phyloP scores from a whole-genome alignment of 306 rosid species.

The Begonia loranthoides region DNA sequence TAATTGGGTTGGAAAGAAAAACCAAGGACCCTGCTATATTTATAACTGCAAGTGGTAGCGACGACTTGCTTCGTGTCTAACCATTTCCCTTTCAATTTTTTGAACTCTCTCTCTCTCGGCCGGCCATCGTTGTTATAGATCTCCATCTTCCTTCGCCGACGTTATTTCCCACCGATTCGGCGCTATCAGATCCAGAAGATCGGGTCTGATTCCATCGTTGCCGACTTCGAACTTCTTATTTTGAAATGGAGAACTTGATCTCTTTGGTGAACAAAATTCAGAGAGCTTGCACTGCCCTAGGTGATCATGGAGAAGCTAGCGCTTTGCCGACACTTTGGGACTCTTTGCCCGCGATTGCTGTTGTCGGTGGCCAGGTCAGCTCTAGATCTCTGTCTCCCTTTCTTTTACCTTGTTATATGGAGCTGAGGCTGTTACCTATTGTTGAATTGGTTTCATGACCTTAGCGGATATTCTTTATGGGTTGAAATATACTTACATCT shows the following conservation, averaged over 20 bases:
- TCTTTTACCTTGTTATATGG: not conserved
- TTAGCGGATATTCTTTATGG: not conserved
- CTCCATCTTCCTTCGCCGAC: conserved; percentile 5
- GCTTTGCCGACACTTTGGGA: conserved; percentile 95
- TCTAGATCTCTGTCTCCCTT: conserved; percentile 14
- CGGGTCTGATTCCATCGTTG: conserved; percentile 13
- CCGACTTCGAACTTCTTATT: conserved; percentile 6
- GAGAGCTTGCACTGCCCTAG: conserved; percentile 91
- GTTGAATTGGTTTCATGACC: conserved; percentile 1
- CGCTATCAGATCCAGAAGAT: conserved; percentile 28
- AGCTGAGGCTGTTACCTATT: not conserved
- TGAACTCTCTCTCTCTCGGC: conserved; percentile 12
- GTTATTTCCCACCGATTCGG: conserved; percentile 1
- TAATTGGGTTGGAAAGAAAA: no score
- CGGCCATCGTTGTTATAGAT: conserved; percentile 10
- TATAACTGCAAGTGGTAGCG: not conserved
- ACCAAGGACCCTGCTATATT: no score
- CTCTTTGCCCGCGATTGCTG: conserved; percentile 86
- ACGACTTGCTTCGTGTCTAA: not conserved
- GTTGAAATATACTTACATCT: conserved; percentile 3
- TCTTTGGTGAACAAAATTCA: conserved; percentile 85
- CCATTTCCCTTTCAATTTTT: not conserved
- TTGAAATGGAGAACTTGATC: conserved; percentile 68
- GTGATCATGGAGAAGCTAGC: conserved; percentile 81
- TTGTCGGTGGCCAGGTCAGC: conserved; percentile 94